phyloP scores from a whole-genome alignment of 139 green algal species.

The Chlamydomonas incerta region DNA sequence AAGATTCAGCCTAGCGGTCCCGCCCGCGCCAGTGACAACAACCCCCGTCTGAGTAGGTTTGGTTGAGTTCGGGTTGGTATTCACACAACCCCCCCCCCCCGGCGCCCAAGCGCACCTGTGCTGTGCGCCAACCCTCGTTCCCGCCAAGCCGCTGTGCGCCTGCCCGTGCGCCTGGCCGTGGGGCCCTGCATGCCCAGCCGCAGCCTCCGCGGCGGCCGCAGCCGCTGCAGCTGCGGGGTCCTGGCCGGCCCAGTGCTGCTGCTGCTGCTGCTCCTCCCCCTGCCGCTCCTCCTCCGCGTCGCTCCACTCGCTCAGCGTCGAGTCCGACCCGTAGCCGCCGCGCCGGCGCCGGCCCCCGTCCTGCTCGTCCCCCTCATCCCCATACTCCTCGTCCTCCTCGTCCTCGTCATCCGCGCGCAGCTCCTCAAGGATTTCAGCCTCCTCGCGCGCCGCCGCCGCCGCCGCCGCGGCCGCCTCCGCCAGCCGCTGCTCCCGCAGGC shows the following conservation, averaged over 20 bases:
- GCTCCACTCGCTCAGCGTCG: conserved; percentile 19
- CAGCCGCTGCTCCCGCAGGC: background rate
- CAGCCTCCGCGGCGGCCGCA: background rate
- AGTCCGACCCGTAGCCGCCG: background rate
- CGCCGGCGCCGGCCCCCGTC: background rate
- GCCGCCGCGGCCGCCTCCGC: background rate
- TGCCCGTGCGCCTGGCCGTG: background rate
- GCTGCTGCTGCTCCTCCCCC: background rate
- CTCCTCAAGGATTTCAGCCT: background rate
- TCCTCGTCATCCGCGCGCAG: background rate
- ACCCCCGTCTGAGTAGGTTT: no score
- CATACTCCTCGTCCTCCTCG: background rate
- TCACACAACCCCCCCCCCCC: no score
- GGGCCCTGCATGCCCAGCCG: background rate
- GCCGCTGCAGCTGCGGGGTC: background rate
- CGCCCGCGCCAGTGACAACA: no score
- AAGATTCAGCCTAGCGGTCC: background rate
- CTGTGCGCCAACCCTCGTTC: no score
- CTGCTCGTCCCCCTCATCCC: background rate
- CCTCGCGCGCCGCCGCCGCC: background rate
- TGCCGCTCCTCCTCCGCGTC: background rate
- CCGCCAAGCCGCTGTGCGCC: background rate
- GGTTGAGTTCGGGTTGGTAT: no score
- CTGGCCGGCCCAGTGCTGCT: background rate
- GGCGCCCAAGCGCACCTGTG: no score